phyloP scores from a whole-genome alignment of 2,329 filamentous ascomycete genomes.

The Microcyclosporella mali region DNA sequence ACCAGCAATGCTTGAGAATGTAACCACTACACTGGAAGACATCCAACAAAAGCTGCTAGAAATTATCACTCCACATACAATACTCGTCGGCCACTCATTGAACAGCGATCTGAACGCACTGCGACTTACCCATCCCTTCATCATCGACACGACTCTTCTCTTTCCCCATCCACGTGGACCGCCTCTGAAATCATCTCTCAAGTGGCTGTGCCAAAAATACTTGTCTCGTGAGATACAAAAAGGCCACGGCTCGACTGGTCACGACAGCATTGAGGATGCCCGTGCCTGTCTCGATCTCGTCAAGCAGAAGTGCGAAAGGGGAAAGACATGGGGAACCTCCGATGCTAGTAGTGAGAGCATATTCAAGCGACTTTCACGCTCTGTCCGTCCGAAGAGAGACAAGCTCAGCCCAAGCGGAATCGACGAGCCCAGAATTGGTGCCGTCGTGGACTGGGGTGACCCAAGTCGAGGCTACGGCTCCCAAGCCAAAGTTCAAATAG shows the following conservation, averaged over 20 bases:
- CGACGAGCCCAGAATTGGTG: conserved; percentile 55
- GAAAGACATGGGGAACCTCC: conserved; percentile 74
- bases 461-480: conserved; percentile 57
- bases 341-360: conserved; percentile 79
- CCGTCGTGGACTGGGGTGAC: conserved; percentile 85
- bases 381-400: conserved; percentile 35
- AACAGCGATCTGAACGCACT: conserved; percentile 80
- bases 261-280: conserved; percentile 91
- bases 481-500: conserved; percentile 51
- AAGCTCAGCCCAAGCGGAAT: conserved; percentile 33
- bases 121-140: conserved; percentile 81
- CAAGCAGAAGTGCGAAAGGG: conserved; percentile 92
- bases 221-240: conserved; percentile 84
- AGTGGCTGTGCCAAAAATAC: conserved; percentile 82
- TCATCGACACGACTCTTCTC: conserved; percentile 84
- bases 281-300: conserved; percentile 85
- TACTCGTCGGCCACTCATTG: conserved; percentile 74
- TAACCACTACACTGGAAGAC: conserved; percentile 77
- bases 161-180: conserved; percentile 87
- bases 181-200: conserved; percentile 83
- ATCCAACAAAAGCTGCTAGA: conserved; percentile 69
- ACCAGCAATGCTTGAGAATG: conserved; percentile 68
- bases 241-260: conserved; percentile 62
- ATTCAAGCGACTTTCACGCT: conserved; percentile 66
- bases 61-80: conserved; percentile 64